These are phyloP conservation scores for Mycena capillaripes DNA, from an alignment of 768 basidiomycete genomes.

Conservation along the genomic window DNA sequence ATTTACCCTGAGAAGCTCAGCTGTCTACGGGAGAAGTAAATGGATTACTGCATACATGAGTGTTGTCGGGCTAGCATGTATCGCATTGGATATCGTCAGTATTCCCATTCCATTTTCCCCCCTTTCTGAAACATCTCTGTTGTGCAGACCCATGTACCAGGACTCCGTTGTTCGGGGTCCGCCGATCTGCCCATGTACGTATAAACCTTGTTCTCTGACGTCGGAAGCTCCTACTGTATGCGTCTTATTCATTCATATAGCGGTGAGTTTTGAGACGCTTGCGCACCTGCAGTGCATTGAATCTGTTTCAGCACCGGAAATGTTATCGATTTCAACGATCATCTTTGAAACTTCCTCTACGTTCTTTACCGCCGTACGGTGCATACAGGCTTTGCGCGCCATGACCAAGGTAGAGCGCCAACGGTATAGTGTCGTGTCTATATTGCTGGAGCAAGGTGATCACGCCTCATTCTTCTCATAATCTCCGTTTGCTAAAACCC, in stretches of 20 bases:
- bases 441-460: no score
- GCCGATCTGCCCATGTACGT: background rate
- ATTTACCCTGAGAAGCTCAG: no score
- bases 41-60: no score
- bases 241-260: no score
- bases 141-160: background rate
- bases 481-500: background rate
- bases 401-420: background rate
- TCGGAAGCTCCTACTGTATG: background rate
- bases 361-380: background rate
- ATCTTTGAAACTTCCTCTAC: no score
- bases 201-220: background rate
- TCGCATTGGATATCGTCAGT: background rate
- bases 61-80: background rate
- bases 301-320: background rate
- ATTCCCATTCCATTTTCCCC: background rate
- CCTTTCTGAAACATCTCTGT: background rate
- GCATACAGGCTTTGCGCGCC: constrained; percentile 1
- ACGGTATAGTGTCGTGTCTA: no score
- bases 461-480: background rate
- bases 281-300: background rate
- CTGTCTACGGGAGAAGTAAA: no score
- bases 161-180: background rate
- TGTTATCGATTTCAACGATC: no score
- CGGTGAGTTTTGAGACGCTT: background rate